phyloP scores from a whole-genome alignment of 2,329 filamentous ascomycete species.

The Nakataea oryzae region DNA sequence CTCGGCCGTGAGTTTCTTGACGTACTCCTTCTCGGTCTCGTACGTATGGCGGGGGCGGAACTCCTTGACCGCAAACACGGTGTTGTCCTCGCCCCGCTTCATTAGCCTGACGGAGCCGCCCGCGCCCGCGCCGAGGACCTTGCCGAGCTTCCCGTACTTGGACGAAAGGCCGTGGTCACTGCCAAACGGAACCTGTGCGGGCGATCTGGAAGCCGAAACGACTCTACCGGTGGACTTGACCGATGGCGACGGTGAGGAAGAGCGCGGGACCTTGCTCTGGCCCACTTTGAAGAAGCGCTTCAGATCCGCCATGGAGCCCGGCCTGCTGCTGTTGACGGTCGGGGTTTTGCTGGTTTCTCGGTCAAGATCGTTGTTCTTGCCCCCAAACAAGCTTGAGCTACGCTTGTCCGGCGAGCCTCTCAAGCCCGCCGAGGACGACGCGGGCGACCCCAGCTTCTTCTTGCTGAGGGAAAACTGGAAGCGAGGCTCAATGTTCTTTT shows the following conservation, averaged over 20 bases:
- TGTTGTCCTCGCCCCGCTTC: slow-evolving; percentile 85
- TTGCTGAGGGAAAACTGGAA: slow-evolving; percentile 78
- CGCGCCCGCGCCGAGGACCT: slow-evolving; percentile 84
- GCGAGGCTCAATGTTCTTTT: slow-evolving; percentile 60
- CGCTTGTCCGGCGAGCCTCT: slow-evolving; percentile 40
- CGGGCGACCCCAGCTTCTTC: slow-evolving; percentile 54
- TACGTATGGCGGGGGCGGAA: slow-evolving; percentile 87
- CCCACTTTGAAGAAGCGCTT: slow-evolving; percentile 93
- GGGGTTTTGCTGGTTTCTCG: slow-evolving; percentile 29
- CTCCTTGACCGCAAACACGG: slow-evolving; percentile 95
- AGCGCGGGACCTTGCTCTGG: slow-evolving; percentile 60
- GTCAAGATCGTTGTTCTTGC: slow-evolving; percentile 31
- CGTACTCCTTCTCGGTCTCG: slow-evolving; percentile 90
- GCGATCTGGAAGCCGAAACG: slow-evolving; percentile 32
- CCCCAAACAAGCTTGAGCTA: slow-evolving; percentile 32
- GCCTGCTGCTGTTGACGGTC: slow-evolving; percentile 38
- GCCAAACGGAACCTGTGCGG: slow-evolving; percentile 71
- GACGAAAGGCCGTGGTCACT: slow-evolving; percentile 85
- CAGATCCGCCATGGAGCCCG: slow-evolving; percentile 85
- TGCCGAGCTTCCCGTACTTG: slow-evolving; percentile 93
- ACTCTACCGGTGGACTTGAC: slow-evolving; percentile 35
- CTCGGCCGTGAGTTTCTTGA: slow-evolving; percentile 95
- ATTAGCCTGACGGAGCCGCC: slow-evolving; percentile 90
- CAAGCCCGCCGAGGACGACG: slow-evolving; percentile 38
- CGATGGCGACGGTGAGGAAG: slow-evolving; percentile 50